phyloP scores from a whole-genome alignment of 306 rosid species.

The Medicago arabica region DNA sequence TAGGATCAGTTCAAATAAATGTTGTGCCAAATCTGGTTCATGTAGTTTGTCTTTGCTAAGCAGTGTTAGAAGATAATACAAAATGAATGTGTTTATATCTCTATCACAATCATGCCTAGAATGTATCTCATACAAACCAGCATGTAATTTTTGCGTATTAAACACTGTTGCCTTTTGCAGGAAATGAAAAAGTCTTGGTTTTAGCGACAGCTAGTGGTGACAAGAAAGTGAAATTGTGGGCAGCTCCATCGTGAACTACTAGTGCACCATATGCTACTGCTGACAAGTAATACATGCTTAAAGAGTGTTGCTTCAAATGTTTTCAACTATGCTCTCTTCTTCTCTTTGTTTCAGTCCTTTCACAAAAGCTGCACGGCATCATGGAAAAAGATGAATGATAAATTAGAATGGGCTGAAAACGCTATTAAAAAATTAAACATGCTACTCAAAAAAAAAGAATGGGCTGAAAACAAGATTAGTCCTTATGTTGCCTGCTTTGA shows the following conservation, averaged over 20 bases:
- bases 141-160: not conserved
- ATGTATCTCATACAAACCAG: constrained; percentile 3
- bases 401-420: constrained; percentile 35
- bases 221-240: constrained; percentile 98
- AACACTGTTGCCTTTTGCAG: constrained; percentile 45
- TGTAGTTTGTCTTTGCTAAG: constrained; percentile 17
- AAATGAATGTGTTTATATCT: constrained; percentile 7
- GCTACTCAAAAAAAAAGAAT: too few relatives aligned
- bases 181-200: constrained; percentile 60
- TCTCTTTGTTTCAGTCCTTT: constrained; percentile 24
- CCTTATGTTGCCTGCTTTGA: constrained; percentile 29
- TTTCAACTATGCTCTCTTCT: constrained; percentile 36
- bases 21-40: constrained; percentile 11
- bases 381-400: constrained; percentile 38
- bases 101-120: not conserved
- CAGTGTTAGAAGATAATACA: not conserved
- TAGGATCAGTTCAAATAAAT: too few relatives aligned
- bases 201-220: constrained; percentile 86
- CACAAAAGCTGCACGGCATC: constrained; percentile 32
- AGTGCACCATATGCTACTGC: constrained; percentile 14
- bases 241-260: constrained; percentile 62
- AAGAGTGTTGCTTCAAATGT: constrained; percentile 36
- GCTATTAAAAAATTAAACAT: too few relatives aligned
- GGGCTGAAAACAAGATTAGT: constrained; percentile 19
- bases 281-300: constrained; percentile 17